Base-by-base conservation (phyloP, 2,329 filamentous ascomycete genomes). In the Pseudogymnoascus sp. region DNA sequence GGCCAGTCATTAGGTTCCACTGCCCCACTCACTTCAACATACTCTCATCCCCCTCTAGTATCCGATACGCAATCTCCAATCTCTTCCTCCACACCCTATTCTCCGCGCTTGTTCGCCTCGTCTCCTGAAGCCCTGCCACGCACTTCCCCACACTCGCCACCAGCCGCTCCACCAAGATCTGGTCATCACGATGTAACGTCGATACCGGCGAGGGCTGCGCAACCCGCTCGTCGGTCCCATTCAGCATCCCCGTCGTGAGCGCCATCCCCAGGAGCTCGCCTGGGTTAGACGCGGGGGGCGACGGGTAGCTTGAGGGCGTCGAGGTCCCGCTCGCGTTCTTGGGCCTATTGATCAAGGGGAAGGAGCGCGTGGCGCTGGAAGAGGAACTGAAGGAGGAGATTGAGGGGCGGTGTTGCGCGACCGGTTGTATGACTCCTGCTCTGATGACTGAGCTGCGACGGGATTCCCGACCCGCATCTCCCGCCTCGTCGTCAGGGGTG, bases 11-110 rank as follows among this genome's bases (percentile, higher is more conserved):
- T 38, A 61, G 14, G 8, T 28, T 5, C 28, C 10, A 34, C 31
- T 34, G 3, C 0, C 5, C 23, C 50, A 3, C 14, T 40, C 31
- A 59, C 56, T 31, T 56, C 60, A 63, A 66, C 65, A 62, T 69
- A 56, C 79, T 80, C 66, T 87, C 82, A 64, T 86, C 77, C 4
- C 90, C 90, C 68, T 93, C 90, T 31, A 96, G 78, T 3, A 90
- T 82, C 61, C 84, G 81, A 65, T 87, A 85, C 4, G 91, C 92
- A 61, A 86, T 84, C 68, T 96, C 90, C 60, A 96, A 81, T 68
- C 89, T 82, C 66, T 89, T 79, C 65, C 91, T 81, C 74, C 89
- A 86, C 64, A 88, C 79, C 62, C 86, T 80, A 60, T 81, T 82
- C 68, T 90, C 84, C 65, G 84, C 76, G 69, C 81, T 80, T 64